Base-by-base conservation (phyloP, 805 yeast genomes). In the Yarrowia keelungensis region DNA sequence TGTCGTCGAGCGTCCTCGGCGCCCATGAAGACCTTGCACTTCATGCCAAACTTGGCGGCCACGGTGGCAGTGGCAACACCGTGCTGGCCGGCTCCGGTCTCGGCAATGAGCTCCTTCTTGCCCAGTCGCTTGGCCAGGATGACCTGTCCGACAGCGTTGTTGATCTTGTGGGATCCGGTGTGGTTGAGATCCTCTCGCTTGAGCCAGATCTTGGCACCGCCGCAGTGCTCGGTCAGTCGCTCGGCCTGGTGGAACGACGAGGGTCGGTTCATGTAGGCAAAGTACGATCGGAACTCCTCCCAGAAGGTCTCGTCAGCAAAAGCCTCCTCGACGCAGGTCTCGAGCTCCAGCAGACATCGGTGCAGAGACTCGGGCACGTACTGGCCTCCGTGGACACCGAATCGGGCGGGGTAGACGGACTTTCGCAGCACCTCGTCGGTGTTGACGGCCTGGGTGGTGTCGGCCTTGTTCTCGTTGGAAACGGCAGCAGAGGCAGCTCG, bases 1-100 rank as follows among this genome's bases (percentile, higher is more conserved):
- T 95, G 99, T 81, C 99, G 91, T 79, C 97, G 89, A 53, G 91
- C 97, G 81, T 95, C 99, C 81, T 95, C 99, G 54, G 98, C 98
- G 71, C 99, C 99, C 99, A 95, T 95, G 76, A 86, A 94, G 43
- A 95, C 97, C 15, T 91, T 91, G 83, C 99, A 95, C 77, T 90
- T 86, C 80, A 95, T 79, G 66, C 99, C 99, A 74, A 95, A 81
- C 72, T 81, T 82, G 51, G 85, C 85, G 35, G 83, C 82, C 3
- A 79, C 82, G 32, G 84, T 82, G n/a, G 85, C 85, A 32, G 85
- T 81, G 38, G 85, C 85, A 36, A 82, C 85, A 68, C 85, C 85
- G 73, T 82, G 85, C 77, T 82, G 85, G 19, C 85, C 85, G 19
- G 85, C 85, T 67, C 85, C 85, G 26, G 85, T 82, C 72, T 82